Percentiles rank a stretch among this genome's conserved stretches.
These are phyloP conservation scores for Aristolochia contorta DNA, from an alignment of 164 flowering plant genomes.

Conservation along the genomic window DNA sequence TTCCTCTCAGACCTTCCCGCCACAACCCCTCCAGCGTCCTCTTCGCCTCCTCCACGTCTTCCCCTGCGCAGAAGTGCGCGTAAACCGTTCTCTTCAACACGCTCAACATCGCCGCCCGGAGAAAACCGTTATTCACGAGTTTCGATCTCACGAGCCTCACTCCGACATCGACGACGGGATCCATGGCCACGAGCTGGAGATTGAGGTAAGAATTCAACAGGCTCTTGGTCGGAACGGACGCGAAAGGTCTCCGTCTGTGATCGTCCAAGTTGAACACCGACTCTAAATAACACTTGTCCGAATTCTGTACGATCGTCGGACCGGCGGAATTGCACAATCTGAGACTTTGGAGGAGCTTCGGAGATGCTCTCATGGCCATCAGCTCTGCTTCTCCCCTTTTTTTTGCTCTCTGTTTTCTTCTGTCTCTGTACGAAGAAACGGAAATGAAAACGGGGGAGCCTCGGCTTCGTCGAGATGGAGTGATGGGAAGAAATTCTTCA, in stretches of 20 bases:
- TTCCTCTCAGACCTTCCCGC: conserved; percentile 49
- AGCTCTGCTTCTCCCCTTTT: too few relatives aligned
- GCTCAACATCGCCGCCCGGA: conserved; percentile 22
- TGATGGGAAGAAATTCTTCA: too few relatives aligned
- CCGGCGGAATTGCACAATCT: conserved; percentile 22
- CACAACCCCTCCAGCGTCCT: conserved; percentile 32
- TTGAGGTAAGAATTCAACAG: conserved; percentile 37
- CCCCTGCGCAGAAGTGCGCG: conserved; percentile 79
- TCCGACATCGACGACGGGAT: conserved; percentile 61
- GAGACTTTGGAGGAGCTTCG: conserved; percentile 18
- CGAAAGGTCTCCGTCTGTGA: conserved; percentile 29
- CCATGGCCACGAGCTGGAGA: conserved; percentile 41
- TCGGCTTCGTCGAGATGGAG: too few relatives aligned
- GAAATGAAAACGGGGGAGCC: too few relatives aligned
- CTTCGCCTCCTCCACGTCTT: conserved; percentile 35
- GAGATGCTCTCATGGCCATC: conserved; percentile 27
- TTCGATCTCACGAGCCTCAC: conserved; percentile 56
- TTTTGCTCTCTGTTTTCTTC: too few relatives aligned
- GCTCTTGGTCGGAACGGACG: conserved; percentile 31
- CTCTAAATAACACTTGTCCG: conserved; percentile 3
- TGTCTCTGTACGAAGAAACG: too few relatives aligned
- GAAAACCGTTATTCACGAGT: conserved; percentile 24
- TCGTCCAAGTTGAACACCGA: conserved; percentile 33
- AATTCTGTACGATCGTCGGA: conserved; percentile 12
- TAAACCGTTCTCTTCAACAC: conserved; percentile 39